Evolutionary conservation across 2,329 filamentous ascomycete genomes (phyloP).

Genomic region (Xylariaceae sp.): DNA sequence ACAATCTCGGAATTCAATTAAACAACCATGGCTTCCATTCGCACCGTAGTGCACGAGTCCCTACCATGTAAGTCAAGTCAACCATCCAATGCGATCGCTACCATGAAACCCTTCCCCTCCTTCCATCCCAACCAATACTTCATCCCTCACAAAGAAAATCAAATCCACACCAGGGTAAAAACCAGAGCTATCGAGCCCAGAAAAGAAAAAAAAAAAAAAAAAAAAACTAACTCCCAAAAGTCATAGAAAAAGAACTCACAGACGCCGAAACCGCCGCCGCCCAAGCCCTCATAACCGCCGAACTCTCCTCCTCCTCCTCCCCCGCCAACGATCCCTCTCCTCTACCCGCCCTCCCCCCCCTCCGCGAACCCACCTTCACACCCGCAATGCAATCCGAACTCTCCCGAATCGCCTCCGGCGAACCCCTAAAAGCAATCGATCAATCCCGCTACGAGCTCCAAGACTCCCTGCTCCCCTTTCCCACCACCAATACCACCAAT

Average conservation of each 20-base stretch:
- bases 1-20: neutral
- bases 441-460: conserved; percentile 76
- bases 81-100: neutral
- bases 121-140: neutral
- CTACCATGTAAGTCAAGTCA: conserved; percentile 60
- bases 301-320: conserved; percentile 46
- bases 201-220: neutral
- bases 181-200: neutral
- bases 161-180: conserved; percentile 13
- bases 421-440: conserved; percentile 63
- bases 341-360: conserved; percentile 45
- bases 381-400: conserved; percentile 64
- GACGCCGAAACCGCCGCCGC: conserved; percentile 58
- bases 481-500: conserved; percentile 32
- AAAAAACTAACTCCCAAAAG: conserved; percentile 38
- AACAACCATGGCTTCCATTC: conserved; percentile 53
- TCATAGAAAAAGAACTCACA: conserved; percentile 73
- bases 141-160: conserved; percentile 9
- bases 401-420: conserved; percentile 52
- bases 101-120: neutral
- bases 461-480: conserved; percentile 43
- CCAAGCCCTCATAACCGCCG: conserved; percentile 61
- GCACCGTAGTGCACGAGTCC: conserved; percentile 68
- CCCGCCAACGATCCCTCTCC: conserved; percentile 22
- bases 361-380: conserved; percentile 53